Base-by-base conservation (phyloP, 1,139 yeast genomes). In the Scheffersomyces quercinus region DNA sequence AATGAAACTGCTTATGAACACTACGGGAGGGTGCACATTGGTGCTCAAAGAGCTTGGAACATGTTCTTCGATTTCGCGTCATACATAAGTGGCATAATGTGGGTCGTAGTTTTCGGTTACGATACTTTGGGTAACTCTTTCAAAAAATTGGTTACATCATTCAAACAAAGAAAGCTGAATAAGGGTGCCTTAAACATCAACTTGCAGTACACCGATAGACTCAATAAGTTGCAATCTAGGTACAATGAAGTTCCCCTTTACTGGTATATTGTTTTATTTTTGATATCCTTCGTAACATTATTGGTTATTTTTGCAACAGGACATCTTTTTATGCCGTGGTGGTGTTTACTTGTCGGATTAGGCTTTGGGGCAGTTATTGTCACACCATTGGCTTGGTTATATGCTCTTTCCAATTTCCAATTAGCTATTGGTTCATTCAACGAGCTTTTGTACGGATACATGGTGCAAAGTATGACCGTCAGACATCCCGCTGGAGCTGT, bases 31-130 rank as follows among this genome's bases (percentile, higher is more conserved):
- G 56, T 55, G 4, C 50, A 48, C 31, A 45, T 65, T 39, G 80
- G 81, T 0, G 68, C 77, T 4, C 81, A 75, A 53, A 59, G 78
- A 42, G 70, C 74, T 2, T 73, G 79, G 76, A 73, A 73, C 49
- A 73, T 74, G 55, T 75, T 77, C 46, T 77, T 76, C 48, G 82
- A 76, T 50, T 77, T 73, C 48, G 81, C 80, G 1, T 77, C 81
- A 0, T 77, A 76, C 49, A 51, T 72, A 1, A 71, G 78, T 53
- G 80, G 81, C 0, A 54, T 75, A 6, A 62, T 67, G 1, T 76
- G 81, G 81, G 69, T 77, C 24, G 48, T 68, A 29, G 45, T 72
- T 37, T 72, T 65, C 59, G 70, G 77, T 9, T 65, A 59, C 55
- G 72, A 61, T 1, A 73, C 55, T 10, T 70, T 57, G 4, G 74